phyloP scores from a whole-genome alignment of 371 early-diverging fungal species.

The Zychaea mexicana region DNA sequence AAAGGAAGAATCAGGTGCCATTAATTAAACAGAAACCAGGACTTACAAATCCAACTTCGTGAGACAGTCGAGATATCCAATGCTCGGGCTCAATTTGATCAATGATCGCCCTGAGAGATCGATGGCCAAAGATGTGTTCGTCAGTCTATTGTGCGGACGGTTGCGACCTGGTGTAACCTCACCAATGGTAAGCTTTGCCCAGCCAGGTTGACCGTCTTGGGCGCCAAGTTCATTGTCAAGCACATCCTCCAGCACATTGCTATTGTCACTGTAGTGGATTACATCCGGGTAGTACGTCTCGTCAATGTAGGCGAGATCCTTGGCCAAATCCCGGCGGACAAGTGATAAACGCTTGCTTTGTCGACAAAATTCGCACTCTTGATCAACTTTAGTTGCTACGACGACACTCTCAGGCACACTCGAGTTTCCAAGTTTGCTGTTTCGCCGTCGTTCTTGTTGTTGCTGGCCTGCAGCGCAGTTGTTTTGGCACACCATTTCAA shows the following conservation, averaged over 20 bases:
- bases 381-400: conserved; percentile 16
- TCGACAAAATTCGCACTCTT: conserved; percentile 29
- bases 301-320: conserved; percentile 45
- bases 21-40: background rate
- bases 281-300: conserved; percentile 42
- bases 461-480: conserved; percentile 8
- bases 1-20: background rate
- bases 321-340: conserved; percentile 31
- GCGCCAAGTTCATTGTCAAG: conserved; percentile 6
- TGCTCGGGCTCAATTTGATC: conserved; percentile 42
- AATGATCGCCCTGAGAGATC: conserved; percentile 38
- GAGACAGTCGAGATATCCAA: conserved; percentile 36
- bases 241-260: conserved; percentile 6
- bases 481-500: conserved; percentile 32
- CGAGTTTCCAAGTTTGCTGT: background rate
- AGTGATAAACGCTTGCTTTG: conserved; percentile 33
- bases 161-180: conserved; percentile 25
- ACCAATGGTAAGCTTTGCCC: conserved; percentile 35
- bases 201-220: conserved; percentile 19
- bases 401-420: conserved; percentile 11
- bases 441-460: background rate
- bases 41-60: conserved; percentile 46
- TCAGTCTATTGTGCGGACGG: conserved; percentile 15
- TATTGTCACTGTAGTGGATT: conserved; percentile 23
- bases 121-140: conserved; percentile 24